phyloP scores from a whole-genome alignment of 192 early-diverging fungal species.

The Pilobolus umbonatus region DNA sequence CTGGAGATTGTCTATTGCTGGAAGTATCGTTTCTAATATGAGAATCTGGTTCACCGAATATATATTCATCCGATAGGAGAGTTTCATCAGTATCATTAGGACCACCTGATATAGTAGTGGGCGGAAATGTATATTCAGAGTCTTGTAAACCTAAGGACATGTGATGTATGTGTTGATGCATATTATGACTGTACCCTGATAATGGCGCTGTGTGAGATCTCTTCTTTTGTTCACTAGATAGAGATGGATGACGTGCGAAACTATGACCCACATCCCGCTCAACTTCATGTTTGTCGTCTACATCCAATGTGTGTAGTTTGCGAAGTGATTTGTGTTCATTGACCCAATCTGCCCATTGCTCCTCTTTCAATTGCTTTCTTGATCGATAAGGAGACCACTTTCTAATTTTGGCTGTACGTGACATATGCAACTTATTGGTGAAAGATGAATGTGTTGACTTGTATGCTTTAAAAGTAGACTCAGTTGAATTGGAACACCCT shows the following conservation, averaged over 20 bases:
- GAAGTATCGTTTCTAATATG: not conserved
- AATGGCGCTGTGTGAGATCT: no score
- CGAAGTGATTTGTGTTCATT: no score
- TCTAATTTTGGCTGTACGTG: slow-evolving; percentile 6
- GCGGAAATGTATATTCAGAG: not conserved
- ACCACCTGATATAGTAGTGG: not conserved
- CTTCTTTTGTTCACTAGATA: no score
- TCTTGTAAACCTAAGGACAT: slow-evolving; percentile 7
- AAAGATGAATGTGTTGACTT: no score
- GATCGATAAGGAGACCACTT: slow-evolving; percentile 1
- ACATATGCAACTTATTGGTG: not conserved
- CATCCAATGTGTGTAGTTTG: no score
- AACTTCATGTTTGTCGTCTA: no score
- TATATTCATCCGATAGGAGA: not conserved
- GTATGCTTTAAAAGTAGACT: no score
- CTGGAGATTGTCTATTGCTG: not conserved
- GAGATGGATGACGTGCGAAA: no score
- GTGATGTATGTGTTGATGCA: no score
- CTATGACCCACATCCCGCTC: no score
- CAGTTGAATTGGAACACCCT: no score
- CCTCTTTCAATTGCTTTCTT: not conserved
- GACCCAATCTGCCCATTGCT: slow-evolving; percentile 23
- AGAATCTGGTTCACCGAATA: not conserved
- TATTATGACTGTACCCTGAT: no score
- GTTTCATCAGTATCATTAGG: not conserved